Evolutionary conservation across 164 flowering plant genomes (phyloP), one percentile per base, ranked within the genome.

Genomic region (Nymphaea thermarum): DNA sequence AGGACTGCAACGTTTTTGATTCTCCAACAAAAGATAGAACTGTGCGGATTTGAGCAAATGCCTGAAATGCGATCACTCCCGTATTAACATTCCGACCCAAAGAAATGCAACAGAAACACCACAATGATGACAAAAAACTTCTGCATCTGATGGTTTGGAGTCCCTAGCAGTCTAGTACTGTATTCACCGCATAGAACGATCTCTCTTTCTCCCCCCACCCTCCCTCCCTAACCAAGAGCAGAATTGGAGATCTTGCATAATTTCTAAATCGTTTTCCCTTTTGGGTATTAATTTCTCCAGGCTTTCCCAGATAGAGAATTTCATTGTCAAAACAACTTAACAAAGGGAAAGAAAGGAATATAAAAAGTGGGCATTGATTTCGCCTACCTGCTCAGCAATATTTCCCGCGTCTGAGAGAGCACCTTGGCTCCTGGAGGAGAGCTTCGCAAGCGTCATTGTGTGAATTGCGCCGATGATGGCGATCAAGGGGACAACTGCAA

Each of bases 391-490:
- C 76, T 94, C 99, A 14, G 80, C 97, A 6, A 86, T 86, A 68
- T 87, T 89, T 61, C 99, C 99, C 1, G 96, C 99, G 69, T 94
- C 79, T 4, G 96, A 84, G 36, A 88, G 85, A 70, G 97, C 87
- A 68, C 80, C 87, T 74, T 90, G 99, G 85, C 88, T 88, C 76
- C 85, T 94, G 70, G 80, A 73, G 14, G 96, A 77, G 76, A 94
- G 91, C 67, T 91, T 90, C 63, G 91, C 78, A 61, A 90, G 75
- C 66, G 95, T 82, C 59, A 85, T 73, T 51, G 90, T 80, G 78
- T 91, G 91, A 63, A 94, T 82, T 44, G 71, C 97, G 68, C 96
- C 99, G 61, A 91, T 90, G n/a, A 94, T 77, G 51, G 99, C 99
- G 41, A 94, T 94, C 63, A 88, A 75, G 63, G 99, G 99, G 75